phyloP scores from a whole-genome alignment of 2,329 filamentous ascomycete species.

The Talaromyces pinophilus region DNA sequence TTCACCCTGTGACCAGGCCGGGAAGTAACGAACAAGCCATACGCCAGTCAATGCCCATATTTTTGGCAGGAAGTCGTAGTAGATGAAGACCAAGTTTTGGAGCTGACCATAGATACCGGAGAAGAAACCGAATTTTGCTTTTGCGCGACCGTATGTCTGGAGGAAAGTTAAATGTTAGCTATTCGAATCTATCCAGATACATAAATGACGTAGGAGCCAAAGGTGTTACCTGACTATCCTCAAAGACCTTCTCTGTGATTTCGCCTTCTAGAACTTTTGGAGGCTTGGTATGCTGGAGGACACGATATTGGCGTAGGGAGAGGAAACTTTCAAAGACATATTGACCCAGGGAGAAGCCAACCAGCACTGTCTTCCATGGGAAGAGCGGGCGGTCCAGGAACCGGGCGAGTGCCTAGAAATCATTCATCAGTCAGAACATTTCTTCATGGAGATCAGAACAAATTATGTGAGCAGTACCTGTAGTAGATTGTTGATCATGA shows the following conservation, averaged over 20 bases:
- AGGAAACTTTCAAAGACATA: constrained; percentile 89
- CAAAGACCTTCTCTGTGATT: constrained; percentile 84
- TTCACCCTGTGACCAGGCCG: constrained; percentile 80
- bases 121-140: constrained; percentile 84
- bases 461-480: background rate
- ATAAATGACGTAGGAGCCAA: background rate
- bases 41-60: constrained; percentile 82
- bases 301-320: constrained; percentile 83
- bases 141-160: constrained; percentile 88
- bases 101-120: constrained; percentile 80
- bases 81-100: constrained; percentile 86
- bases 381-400: constrained; percentile 89
- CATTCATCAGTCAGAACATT: constrained; percentile 7
- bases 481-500: constrained; percentile 18
- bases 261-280: constrained; percentile 87
- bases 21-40: constrained; percentile 72
- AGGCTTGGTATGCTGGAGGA: constrained; percentile 75
- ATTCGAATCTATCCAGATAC: background rate
- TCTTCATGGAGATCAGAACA: background rate
- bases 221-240: constrained; percentile 75
- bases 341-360: constrained; percentile 90
- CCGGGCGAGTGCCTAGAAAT: constrained; percentile 66
- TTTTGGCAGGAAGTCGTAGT: constrained; percentile 86
- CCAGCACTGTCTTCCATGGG: constrained; percentile 95
- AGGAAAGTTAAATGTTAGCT: background rate